Evolutionary conservation across 257 asterid species (phyloP), one percentile per base, ranked within the genome.

Genomic region (Gardenia jasminoides): DNA sequence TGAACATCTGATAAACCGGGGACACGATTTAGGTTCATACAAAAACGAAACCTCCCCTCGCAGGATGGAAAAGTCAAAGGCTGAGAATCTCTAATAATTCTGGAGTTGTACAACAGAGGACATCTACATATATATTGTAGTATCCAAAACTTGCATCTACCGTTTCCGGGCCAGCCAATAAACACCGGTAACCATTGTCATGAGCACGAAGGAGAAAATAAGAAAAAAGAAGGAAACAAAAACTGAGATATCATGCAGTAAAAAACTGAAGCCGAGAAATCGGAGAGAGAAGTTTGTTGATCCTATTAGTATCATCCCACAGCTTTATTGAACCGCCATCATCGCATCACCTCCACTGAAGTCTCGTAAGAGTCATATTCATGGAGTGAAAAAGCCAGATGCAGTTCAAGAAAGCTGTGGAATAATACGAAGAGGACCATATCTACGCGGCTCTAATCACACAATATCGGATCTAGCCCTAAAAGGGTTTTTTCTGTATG

Each of bases 351-450:
- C 72, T 67, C 77, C 83, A 28, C n/a, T 26, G 44, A 44, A 39
- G 22, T 10, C 28, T 36, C 41, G 41, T 12, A 30, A 65, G 0
- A 3, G 30, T 7, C 50, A 70, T 17, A 10, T 1, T 19, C 12
- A 70, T 5, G 1, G 31, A 47, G 20, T 1, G 78, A 74, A 43
- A 58, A 62, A 46, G 39, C 69, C 17, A 67, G 78, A 80, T 78
- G 92, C 97, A 90, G 98, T 93, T 93, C 98, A 93, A 93, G 98
- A 93, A 93, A 93, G 97, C 98, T 89, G 98, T 93, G 98, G 98
- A 92, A 92, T 83, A 87, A 83, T 79, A 93, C 85, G 87, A 85
- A 87, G 87, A 86, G 92, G 78, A 83, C 83, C 97, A 91, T 83
- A 47, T 74, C 41, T n/a, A 64, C 3, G 26, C 9, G 5, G 15